Conservation (phyloP, 257 asterid genomes). For the Salvia miltiorrhiza region DNA sequence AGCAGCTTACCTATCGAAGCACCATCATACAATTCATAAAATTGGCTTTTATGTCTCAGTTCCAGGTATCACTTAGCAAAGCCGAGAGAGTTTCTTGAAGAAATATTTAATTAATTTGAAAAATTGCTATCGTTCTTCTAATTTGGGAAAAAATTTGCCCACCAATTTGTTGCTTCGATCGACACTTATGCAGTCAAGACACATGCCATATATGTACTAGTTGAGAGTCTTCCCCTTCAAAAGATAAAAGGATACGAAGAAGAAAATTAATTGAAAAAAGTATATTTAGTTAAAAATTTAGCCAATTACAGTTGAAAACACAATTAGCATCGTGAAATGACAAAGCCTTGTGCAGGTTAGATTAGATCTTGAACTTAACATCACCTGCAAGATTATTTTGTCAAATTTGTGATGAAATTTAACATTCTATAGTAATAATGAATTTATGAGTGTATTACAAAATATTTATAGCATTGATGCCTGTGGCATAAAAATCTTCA, state of each 20-base stretch:
- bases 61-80: constrained; percentile 58
- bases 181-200: neutral
- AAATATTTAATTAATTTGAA: neutral
- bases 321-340: neutral
- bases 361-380: neutral
- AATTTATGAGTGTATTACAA: neutral
- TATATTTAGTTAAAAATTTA: neutral
- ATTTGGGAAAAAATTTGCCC: neutral
- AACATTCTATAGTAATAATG: no score
- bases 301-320: neutral
- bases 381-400: neutral
- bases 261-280: neutral
- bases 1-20: constrained; percentile 88
- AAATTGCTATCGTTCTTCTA: neutral
- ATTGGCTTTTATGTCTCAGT: constrained; percentile 90
- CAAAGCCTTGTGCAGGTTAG: neutral
- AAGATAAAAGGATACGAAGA: neutral
- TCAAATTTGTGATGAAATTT: neutral
- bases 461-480: neutral
- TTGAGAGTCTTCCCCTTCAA: neutral
- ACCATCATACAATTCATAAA: constrained; percentile 67
- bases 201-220: neutral
- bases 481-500: neutral
- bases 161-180: neutral
- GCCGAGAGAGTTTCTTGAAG: neutral